Conservation (phyloP, 2,329 filamentous ascomycete species). For the Fusarium piperis region DNA sequence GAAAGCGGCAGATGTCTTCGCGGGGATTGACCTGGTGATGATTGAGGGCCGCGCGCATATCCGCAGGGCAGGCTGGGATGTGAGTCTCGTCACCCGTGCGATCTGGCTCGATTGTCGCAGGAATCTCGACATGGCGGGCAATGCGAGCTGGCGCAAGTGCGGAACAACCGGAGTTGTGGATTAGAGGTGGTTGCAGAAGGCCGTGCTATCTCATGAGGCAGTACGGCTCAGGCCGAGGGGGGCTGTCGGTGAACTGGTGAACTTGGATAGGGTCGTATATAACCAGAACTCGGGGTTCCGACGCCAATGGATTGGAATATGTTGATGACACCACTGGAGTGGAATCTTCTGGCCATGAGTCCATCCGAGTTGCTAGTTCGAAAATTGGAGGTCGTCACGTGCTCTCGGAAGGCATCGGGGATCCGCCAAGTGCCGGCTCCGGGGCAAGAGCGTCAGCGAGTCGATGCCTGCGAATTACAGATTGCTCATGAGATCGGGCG, state of each 20-base stretch:
- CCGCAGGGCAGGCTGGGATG: conserved; percentile 62
- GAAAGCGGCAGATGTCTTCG: conserved; percentile 40
- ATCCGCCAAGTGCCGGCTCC: conserved; percentile 12
- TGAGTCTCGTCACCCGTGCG: conserved; percentile 68
- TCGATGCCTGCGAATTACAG: conserved; percentile 23
- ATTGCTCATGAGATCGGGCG: not conserved
- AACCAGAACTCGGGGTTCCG: conserved; percentile 26
- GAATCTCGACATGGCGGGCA: conserved; percentile 69
- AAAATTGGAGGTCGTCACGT: conserved; percentile 47
- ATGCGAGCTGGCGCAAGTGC: conserved; percentile 44
- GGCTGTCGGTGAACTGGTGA: conserved; percentile 5
- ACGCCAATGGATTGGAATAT: conserved; percentile 36
- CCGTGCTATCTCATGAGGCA: conserved; percentile 48
- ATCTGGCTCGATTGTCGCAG: conserved; percentile 74
- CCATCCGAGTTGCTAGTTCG: conserved; percentile 38
- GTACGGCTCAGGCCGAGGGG: conserved; percentile 30
- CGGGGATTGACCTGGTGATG: conserved; percentile 44
- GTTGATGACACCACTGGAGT: conserved; percentile 44
- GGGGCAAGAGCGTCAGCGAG: conserved; percentile 23
- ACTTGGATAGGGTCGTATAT: conserved; percentile 17
- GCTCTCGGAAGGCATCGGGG: conserved; percentile 28
- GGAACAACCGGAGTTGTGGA: conserved; percentile 48
- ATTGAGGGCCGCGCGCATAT: conserved; percentile 52
- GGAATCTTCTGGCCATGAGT: conserved; percentile 43
- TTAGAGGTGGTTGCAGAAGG: conserved; percentile 28